A percentile compares a stretch with the other conserved stretches of the same genome.
Evolutionary conservation across 176 grass and related monocot genomes (phyloP).

Genomic region (Zea mays): Zm-B73-REFERENCE-NAM-5.0 NC_050099.1:41642001-41642500

Average conservation of each 20-base stretch:
- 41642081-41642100: conserved; percentile 18
- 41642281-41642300: conserved; percentile 40
- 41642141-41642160: conserved; percentile 39
- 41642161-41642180: conserved; percentile 36
- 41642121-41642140: conserved; percentile 17
- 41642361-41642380: neutral
- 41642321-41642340: neutral
- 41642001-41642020: conserved; percentile 32
- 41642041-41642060: conserved; percentile 17
- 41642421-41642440: neutral
- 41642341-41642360: conserved; percentile 18
- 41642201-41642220: conserved; percentile 14
- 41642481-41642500: conserved; percentile 16
- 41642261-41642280: conserved; percentile 39
- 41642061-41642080: neutral
- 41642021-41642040: conserved; percentile 36
- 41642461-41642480: neutral
- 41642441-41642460: neutral
- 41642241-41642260: conserved; percentile 25
- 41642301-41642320: conserved; percentile 12
- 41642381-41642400: neutral
- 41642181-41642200: neutral
- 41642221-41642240: conserved; percentile 21
- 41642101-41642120: conserved; percentile 35
- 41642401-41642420: conserved; percentile 13